These are phyloP conservation scores for Tagetes erecta DNA, from an alignment of 129 eudicot species.

Conservation along the genomic window DNA sequence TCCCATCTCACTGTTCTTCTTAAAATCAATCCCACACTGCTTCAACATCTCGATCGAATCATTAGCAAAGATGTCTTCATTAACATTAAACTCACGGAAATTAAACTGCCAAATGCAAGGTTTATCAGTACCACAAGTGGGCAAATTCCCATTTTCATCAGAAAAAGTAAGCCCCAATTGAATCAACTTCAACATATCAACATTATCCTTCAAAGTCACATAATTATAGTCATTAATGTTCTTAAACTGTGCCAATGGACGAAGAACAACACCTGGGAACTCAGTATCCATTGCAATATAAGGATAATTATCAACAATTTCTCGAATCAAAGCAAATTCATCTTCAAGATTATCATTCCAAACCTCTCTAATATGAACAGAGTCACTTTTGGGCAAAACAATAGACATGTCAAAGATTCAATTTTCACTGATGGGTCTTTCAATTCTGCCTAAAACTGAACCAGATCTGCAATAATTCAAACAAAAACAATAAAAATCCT, in stretches of 20 bases:
- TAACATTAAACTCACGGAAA: constrained; percentile 64
- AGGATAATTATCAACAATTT: constrained; percentile 56
- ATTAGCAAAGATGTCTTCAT: constrained; percentile 61
- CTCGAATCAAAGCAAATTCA: constrained; percentile 62
- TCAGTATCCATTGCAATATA: constrained; percentile 76
- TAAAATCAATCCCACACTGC: constrained; percentile 67
- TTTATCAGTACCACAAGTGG: constrained; percentile 63
- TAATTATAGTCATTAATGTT: constrained; percentile 65
- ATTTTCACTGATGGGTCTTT: constrained; percentile 29
- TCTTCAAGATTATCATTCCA: constrained; percentile 67
- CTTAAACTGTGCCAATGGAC: constrained; percentile 62
- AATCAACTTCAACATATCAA: constrained; percentile 76
- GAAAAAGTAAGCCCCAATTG: constrained; percentile 72
- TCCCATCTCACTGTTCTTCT: constrained; percentile 65
- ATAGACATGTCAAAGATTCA: constrained; percentile 44
- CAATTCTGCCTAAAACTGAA: constrained; percentile 22
- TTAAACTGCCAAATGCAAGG: constrained; percentile 75
- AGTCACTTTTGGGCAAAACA: constrained; percentile 42
- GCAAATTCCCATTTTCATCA: constrained; percentile 60
- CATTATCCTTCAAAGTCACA: constrained; percentile 71
- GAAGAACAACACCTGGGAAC: constrained; percentile 73
- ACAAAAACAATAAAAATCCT: constrained; percentile 16
- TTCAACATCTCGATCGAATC: constrained; percentile 69
- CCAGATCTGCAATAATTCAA: constrained; percentile 53
- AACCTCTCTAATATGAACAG: constrained; percentile 59